Evolutionary conservation across 2,329 filamentous ascomycete genomes (phyloP), one percentile per base, ranked within the genome.

Genomic region (Hypoxylon sp.): DNA sequence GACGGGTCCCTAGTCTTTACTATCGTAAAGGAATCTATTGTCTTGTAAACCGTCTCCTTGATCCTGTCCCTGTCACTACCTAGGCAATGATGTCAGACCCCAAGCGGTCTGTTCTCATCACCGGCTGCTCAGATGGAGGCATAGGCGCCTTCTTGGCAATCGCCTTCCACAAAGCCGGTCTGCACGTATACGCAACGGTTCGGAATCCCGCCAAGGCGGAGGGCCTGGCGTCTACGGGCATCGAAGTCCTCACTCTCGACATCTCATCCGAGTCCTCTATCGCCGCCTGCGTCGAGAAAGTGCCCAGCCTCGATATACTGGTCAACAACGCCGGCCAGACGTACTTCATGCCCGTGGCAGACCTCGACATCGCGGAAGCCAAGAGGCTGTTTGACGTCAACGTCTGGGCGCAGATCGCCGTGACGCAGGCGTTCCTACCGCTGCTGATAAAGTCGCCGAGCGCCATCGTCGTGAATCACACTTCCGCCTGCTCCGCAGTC

Each of bases 131-230:
- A 1, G 76, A 74, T 14, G 79, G 78, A 36, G 77, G 80, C n/a
- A 74, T 81, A 9, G 81, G 82, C 6, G 69, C 72, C 1, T 80
- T 77, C 0, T 73, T 83, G 0, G 56, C 30, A 33, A 3, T 72
- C 2, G 75, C 72, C 12, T 79, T 83, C 65, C 74, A 77, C 42
- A 64, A 76, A 24, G 61, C 67, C 4, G 78, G 77, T 8, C 74
- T 73, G 16, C 73, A 77, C 30, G 80, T 83, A 58, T 80, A 78
- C 12, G 30, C 30, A 11, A 33, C 30, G 4, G 30, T 33, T 33
- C 66, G 81, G 79, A 1, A 81, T 80, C 0, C 68, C 2, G 65
- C 72, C 11, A 80, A 79, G 58, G 74, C 78, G 68, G 53, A 44
- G 11, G 32, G 62, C 24, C 61, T 72, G 36, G 46, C 11, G 33